Evolutionary conservation across 2,329 filamentous ascomycete genomes (phyloP).

Genomic region (Fusarium begoniae): DNA sequence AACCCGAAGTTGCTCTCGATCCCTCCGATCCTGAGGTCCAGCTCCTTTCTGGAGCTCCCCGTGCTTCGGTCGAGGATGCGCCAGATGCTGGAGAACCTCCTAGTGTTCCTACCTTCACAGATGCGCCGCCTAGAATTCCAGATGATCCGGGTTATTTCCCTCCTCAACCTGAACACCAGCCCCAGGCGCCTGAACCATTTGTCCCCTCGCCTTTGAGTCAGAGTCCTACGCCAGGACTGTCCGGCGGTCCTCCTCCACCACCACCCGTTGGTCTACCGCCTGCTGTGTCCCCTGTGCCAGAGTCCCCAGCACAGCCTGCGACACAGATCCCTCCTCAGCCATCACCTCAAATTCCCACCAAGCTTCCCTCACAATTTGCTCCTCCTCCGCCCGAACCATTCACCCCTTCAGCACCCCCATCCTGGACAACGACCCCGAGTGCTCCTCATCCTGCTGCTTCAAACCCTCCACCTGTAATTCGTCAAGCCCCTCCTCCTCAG

Average conservation of each 20-base stretch:
- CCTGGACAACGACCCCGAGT: slow-evolving; percentile 38
- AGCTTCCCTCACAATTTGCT: slow-evolving; percentile 36
- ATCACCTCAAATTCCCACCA: slow-evolving; percentile 42
- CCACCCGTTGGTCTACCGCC: slow-evolving; percentile 24
- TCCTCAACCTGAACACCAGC: slow-evolving; percentile 20
- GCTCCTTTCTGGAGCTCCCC: slow-evolving; percentile 51
- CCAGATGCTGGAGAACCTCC: slow-evolving; percentile 54
- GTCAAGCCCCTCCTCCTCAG: slow-evolving; percentile 18
- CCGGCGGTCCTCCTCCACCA: slow-evolving; percentile 33
- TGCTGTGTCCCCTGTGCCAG: slow-evolving; percentile 16
- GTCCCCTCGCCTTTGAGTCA: slow-evolving; percentile 49
- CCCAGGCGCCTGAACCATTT: slow-evolving; percentile 41
- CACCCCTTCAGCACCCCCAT: slow-evolving; percentile 31
- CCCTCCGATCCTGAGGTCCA: slow-evolving; percentile 73
- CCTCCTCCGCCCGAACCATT: slow-evolving; percentile 35
- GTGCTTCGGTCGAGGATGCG: slow-evolving; percentile 63
- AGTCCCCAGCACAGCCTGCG: slow-evolving; percentile 18
- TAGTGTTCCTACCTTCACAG: slow-evolving; percentile 40
- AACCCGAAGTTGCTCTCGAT: slow-evolving; percentile 60
- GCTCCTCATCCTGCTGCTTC: slow-evolving; percentile 28
- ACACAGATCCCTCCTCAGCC: slow-evolving; percentile 43
- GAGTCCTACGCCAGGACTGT: slow-evolving; percentile 36
- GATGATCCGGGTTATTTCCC: slow-evolving; percentile 49
- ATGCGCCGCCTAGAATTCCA: slow-evolving; percentile 40
- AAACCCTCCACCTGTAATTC: slow-evolving; percentile 36